These are phyloP conservation scores for Lachnellula cervina DNA, from an alignment of 2,329 filamentous ascomycete species.

Conservation along the genomic window DNA sequence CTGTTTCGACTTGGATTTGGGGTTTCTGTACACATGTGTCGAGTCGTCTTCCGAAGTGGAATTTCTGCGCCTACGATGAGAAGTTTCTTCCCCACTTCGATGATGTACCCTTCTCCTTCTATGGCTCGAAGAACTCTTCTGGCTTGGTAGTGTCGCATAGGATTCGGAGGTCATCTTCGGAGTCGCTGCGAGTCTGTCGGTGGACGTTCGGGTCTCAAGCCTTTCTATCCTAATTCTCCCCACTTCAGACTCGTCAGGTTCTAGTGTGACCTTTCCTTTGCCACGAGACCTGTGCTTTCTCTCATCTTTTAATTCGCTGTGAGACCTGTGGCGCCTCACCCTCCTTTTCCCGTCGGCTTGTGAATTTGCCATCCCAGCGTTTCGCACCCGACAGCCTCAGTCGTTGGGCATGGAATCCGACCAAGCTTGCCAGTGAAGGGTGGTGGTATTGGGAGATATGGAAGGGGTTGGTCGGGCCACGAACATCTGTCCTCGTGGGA, in stretches of 20 bases:
- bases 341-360: slow-evolving; percentile 13
- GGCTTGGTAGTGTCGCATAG: slow-evolving; percentile 19
- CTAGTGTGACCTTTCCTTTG: slow-evolving; percentile 18
- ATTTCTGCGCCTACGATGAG: slow-evolving; percentile 19
- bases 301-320: slow-evolving; percentile 23
- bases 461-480: slow-evolving; percentile 2
- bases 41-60: slow-evolving; percentile 15
- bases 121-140: slow-evolving; percentile 18
- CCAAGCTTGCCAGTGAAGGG: not conserved
- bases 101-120: slow-evolving; percentile 20
- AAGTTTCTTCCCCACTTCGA: slow-evolving; percentile 15
- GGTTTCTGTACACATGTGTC: slow-evolving; percentile 20
- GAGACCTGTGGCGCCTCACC: slow-evolving; percentile 20
- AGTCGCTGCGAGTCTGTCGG: slow-evolving; percentile 12
- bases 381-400: slow-evolving; percentile 14
- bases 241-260: slow-evolving; percentile 19
- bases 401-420: slow-evolving; percentile 11
- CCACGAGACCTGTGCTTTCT: slow-evolving; percentile 16
- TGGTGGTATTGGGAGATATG: not conserved
- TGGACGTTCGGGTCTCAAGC: slow-evolving; percentile 18
- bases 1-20: slow-evolving; percentile 10
- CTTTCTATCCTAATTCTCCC: slow-evolving; percentile 27
- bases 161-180: slow-evolving; percentile 26
- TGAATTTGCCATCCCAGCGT: slow-evolving; percentile 18
- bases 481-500: slow-evolving; percentile 15